Base-by-base conservation (phyloP, 306 rosid species). In the Albizia julibrissin region DNA sequence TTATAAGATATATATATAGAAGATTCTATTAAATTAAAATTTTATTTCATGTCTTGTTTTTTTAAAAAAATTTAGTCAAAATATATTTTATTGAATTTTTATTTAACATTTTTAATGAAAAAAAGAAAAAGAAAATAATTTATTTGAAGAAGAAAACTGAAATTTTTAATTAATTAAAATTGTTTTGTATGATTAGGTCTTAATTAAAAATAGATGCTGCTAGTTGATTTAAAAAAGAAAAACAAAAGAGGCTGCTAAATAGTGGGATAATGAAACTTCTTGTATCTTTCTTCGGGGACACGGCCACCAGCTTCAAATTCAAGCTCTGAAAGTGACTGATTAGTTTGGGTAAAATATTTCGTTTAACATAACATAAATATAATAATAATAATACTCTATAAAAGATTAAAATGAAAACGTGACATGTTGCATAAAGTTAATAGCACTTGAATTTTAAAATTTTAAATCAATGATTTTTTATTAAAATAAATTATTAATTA, bases 381-480 rank as follows among this genome's bases (percentile, higher is more conserved):
- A 29, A 13, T 1, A 62, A 26, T 13, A 10, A 58, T 61, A 58
- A 1, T 50, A 50, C 8, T 58, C 3, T 2, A 47, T 47, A 10
- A 10, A 54, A 61, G 13, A 61, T 26, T 61, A 16, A 24, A 61
- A 61, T 24, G 1, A 61, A 24, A 61, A 24, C 4, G 18, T 11
- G 19, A 24, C 34, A 61, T 2, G 31, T 10, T 22, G 64, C 12
- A 22, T 18, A 47, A 47, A 47, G 52, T 47, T 10, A 12, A 47
- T 47, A 47, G 1, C 8, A 6, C 8, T 6, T 37, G 0, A 37
- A 37, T 0, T 37, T 37, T 37, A 37, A 37, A 37, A 37, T 37
- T 0, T 0, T 37, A 37, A 37, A 37, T 37, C 0, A 37, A 0
- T 37, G 0, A 37, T 37, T 37, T 37, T 0, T 0, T 37, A 37